These are phyloP conservation scores for Dactylellina haptotyla DNA, from an alignment of 2,329 filamentous ascomycete species.

Conservation along the genomic window DNA sequence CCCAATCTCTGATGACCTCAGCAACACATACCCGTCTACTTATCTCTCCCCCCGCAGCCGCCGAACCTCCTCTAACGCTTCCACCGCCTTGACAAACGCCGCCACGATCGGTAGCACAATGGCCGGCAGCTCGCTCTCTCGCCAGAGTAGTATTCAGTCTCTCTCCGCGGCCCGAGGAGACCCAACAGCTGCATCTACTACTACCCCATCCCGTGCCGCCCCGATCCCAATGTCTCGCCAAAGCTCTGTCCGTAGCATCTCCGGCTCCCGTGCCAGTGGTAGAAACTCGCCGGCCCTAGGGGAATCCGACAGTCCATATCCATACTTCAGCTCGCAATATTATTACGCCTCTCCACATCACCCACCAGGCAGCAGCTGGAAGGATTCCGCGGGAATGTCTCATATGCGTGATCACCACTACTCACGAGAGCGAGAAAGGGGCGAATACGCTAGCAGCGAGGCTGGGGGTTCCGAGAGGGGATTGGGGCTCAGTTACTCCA, in stretches of 20 bases:
- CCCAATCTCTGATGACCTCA: conserved; percentile 51
- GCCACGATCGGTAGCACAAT: conserved; percentile 66
- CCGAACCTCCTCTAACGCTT: conserved; percentile 72
- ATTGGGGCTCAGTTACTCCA: conserved; percentile 40
- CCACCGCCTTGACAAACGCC: conserved; percentile 69
- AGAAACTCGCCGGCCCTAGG: conserved; percentile 49
- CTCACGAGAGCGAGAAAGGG: conserved; percentile 50
- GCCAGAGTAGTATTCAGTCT: conserved; percentile 61
- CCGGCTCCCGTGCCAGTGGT: conserved; percentile 43
- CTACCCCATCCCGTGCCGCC: conserved; percentile 25
- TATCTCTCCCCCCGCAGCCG: conserved; percentile 60
- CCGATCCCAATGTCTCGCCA: conserved; percentile 52
- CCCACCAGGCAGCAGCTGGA: conserved; percentile 48
- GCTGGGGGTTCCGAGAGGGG: conserved; percentile 44
- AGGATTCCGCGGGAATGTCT: conserved; percentile 34
- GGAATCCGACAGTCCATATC: conserved; percentile 50
- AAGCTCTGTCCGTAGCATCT: conserved; percentile 48
- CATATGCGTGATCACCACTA: conserved; percentile 51
- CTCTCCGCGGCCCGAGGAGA: conserved; percentile 64
- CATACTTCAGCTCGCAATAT: conserved; percentile 51
- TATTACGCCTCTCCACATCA: conserved; percentile 39
- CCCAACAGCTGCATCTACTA: conserved; percentile 58
- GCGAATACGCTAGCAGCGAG: conserved; percentile 50
- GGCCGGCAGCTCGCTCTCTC: conserved; percentile 64
- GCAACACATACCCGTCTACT: conserved; percentile 41